Base-by-base conservation (phyloP, 192 early-diverging fungal genomes). In the Radiomyces spectabilis region DNA sequence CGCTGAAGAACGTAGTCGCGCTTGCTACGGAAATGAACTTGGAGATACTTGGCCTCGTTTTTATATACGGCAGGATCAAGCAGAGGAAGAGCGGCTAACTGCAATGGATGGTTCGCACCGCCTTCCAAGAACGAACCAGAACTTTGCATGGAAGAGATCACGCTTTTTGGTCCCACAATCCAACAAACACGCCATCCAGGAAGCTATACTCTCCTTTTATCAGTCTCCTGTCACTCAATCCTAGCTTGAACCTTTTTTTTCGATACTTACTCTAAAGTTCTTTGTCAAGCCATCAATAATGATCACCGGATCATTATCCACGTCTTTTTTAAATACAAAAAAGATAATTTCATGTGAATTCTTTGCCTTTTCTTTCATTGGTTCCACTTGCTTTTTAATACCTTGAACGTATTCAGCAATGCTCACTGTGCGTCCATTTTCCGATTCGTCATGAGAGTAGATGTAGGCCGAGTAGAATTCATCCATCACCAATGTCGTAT, bases 171-270 rank as follows among this genome's bases (percentile, higher is more conserved):
- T 16, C 72, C 78, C 6, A 80, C 59, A 30, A 80, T 66, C 78
- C 78, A 80, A 35, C 76, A 79, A 3, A 75, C 55, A 24, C 78
- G 63, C 78, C 78, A 80, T 15, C 78, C 78, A n/a, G 78, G 78
- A 13, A 79, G 50, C 59, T 61, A 52, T n/a, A 42, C 7, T 42
- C 41, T 42, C n/a, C 19, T 42, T 42, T 21, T 42, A n/a, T n/a
- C n/a, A n/a, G n/a, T n/a, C n/a, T n/a, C n/a, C n/a, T n/a, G n/a
- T n/a, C n/a, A n/a, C n/a, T n/a, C n/a, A n/a, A n/a, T n/a, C n/a
- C n/a, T n/a, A n/a, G n/a, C n/a, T n/a, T n/a, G n/a, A n/a, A n/a
- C n/a, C n/a, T n/a, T 4, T 22, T 18, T 30, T 5, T 10, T 35
- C 10, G 15, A 33, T 51, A 31, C 33, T 55, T 55, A 55, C 60